Evolutionary conservation across 371 early-diverging fungal genomes (phyloP).

Genomic region (Mucor saturninus): DNA sequence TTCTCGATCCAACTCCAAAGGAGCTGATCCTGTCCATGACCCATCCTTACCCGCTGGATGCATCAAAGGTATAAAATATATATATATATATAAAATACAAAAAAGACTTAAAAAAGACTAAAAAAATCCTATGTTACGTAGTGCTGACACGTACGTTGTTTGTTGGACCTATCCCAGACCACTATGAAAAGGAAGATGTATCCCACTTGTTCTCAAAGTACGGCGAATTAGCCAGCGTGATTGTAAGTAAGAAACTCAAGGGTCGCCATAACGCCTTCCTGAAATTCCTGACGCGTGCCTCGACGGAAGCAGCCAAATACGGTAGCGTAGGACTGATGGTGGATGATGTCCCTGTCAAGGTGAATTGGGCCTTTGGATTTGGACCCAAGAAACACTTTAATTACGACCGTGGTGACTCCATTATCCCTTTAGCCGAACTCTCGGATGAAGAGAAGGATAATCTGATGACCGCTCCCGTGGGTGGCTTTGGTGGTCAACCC

Average conservation of each 20-base stretch:
- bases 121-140: constrained; percentile 1
- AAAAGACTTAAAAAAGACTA: constrained; percentile 1
- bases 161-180: constrained; percentile 52
- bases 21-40: constrained; percentile 35
- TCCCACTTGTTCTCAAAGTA: constrained; percentile 38
- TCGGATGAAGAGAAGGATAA: constrained; percentile 43
- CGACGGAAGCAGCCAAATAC: constrained; percentile 39
- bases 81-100: neutral
- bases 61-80: constrained; percentile 40
- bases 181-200: constrained; percentile 41
- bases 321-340: constrained; percentile 29
- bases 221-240: constrained; percentile 48
- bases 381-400: constrained; percentile 54
- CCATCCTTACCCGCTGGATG: constrained; percentile 38
- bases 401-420: constrained; percentile 50
- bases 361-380: constrained; percentile 58
- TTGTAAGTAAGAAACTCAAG: constrained; percentile 40
- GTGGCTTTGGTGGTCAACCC: constrained; percentile 50
- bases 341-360: constrained; percentile 38
- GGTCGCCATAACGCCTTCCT: constrained; percentile 46
- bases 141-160: constrained; percentile 55
- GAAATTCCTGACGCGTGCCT: constrained; percentile 37
- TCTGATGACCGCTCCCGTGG: constrained; percentile 42
- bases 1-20: neutral
- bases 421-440: constrained; percentile 45